Conservation (phyloP, 1,139 yeast species). For the Scheffersomyces segobiensis region DNA sequence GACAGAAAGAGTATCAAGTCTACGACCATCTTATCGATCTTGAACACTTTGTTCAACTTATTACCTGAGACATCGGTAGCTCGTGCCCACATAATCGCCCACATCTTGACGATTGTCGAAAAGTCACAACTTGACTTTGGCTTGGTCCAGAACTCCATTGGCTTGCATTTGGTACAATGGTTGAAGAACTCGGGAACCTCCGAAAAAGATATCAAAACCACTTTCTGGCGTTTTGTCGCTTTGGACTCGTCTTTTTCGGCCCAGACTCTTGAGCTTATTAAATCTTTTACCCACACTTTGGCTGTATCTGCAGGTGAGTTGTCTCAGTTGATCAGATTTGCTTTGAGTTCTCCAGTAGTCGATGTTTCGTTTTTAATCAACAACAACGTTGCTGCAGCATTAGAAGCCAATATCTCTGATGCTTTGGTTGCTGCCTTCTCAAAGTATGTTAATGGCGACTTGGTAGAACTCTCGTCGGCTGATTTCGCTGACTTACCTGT, state of each 20-base stretch:
- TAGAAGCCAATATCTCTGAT: conserved; percentile 17
- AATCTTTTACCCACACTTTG: conserved; percentile 33
- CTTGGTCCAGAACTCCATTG: conserved; percentile 38
- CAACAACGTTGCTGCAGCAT: conserved; percentile 38
- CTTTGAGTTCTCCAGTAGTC: conserved; percentile 42
- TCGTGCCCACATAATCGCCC: conserved; percentile 34
- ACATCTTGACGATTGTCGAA: conserved; percentile 35
- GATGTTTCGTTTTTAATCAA: conserved; percentile 48
- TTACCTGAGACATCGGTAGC: conserved; percentile 34
- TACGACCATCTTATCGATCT: conserved; percentile 43
- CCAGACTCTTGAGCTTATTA: conserved; percentile 38
- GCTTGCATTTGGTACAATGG: conserved; percentile 40
- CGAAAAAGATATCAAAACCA: conserved; percentile 26
- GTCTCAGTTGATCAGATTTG: conserved; percentile 34
- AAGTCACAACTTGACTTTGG: conserved; percentile 34
- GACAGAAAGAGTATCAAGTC: conserved; percentile 49
- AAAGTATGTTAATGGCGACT: conserved; percentile 39
- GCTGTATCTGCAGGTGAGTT: conserved; percentile 29
- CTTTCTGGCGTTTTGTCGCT: conserved; percentile 42
- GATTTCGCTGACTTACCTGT: conserved; percentile 18
- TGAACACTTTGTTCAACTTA: conserved; percentile 47
- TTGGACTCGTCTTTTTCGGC: conserved; percentile 33
- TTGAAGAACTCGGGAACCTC: conserved; percentile 31
- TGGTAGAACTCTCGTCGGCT: conserved; percentile 16
- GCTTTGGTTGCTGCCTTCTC: conserved; percentile 29